Percentiles rank a stretch among this genome's conserved stretches.
These are phyloP conservation scores for Solanum rostratum DNA, from an alignment of 257 asterid genomes.

Conservation along the genomic window DNA sequence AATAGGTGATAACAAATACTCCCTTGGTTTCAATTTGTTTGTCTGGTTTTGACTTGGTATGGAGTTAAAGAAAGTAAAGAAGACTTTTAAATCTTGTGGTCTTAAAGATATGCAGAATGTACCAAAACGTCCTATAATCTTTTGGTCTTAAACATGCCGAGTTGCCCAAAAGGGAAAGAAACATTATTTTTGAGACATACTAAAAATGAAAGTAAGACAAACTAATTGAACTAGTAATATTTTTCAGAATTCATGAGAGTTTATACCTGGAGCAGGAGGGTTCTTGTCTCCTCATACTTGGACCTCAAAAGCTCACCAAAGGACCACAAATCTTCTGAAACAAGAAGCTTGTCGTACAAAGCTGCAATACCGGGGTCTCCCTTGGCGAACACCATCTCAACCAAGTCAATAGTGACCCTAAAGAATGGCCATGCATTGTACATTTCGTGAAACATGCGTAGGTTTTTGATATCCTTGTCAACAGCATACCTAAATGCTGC, in stretches of 20 bases:
- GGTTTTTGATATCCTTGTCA: slow-evolving; percentile 32
- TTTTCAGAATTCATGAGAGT: neutral
- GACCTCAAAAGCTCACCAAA: slow-evolving; percentile 35
- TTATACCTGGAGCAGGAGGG: slow-evolving; percentile 34
- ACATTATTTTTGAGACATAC: neutral
- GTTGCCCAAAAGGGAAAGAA: neutral
- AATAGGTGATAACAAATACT: neutral
- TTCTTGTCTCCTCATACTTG: slow-evolving; percentile 29
- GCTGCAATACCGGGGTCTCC: slow-evolving; percentile 46
- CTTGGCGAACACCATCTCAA: slow-evolving; percentile 56
- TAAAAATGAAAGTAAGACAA: neutral
- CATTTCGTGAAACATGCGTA: slow-evolving; percentile 34
- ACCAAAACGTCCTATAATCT: neutral
- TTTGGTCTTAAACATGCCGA: neutral
- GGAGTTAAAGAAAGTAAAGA: neutral
- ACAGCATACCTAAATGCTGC: slow-evolving; percentile 37
- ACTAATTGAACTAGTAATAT: neutral
- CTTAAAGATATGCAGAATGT: neutral
- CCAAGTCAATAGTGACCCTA: slow-evolving; percentile 38
- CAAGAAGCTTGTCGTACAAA: slow-evolving; percentile 36
- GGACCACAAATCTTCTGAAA: slow-evolving; percentile 31
- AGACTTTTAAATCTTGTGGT: neutral
- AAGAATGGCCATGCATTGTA: slow-evolving; percentile 51
- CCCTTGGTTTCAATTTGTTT: neutral
- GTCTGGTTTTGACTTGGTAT: neutral